phyloP scores from a whole-genome alignment of 257 asterid species.

The Ehretia macrophylla region DNA sequence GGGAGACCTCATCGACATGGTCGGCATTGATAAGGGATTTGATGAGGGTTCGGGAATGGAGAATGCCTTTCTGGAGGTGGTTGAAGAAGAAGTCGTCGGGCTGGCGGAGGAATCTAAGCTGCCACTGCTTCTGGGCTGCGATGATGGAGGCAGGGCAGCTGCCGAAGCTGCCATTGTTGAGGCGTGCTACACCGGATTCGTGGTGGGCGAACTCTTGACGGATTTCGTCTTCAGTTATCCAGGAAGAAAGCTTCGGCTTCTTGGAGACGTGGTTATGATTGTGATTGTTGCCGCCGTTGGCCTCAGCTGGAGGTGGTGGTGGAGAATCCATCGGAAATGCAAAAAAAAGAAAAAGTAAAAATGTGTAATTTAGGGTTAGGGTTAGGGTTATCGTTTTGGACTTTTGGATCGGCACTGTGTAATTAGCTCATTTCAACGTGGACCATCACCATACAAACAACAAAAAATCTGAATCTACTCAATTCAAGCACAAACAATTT shows the following conservation, averaged over 20 bases:
- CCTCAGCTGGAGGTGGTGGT: background rate
- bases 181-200: constrained; percentile 61
- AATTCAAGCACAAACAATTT: no score
- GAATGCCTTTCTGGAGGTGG: constrained; percentile 65
- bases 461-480: no score
- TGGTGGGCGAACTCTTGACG: constrained; percentile 74
- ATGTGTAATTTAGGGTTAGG: constrained; percentile 28
- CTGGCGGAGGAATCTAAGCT: constrained; percentile 79
- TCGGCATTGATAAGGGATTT: constrained; percentile 84
- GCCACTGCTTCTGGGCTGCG: constrained; percentile 81
- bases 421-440: no score
- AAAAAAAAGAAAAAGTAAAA: background rate
- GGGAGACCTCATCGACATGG: constrained; percentile 81
- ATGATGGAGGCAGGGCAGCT: constrained; percentile 90
- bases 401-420: no score
- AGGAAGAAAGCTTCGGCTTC: constrained; percentile 59
- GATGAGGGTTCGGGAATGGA: constrained; percentile 61
- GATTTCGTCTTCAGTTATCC: constrained; percentile 59
- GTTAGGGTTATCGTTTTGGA: constrained; percentile 39
- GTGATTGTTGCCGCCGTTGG: constrained; percentile 33
- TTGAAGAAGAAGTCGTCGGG: constrained; percentile 92
- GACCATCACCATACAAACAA: no score
- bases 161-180: constrained; percentile 95
- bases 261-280: constrained; percentile 44
- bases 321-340: constrained; percentile 13